A percentile compares a stretch with the other conserved stretches of the same genome.
phyloP scores from a whole-genome alignment of 768 basidiomycete genomes.

The Pleurotus eryngii region DNA sequence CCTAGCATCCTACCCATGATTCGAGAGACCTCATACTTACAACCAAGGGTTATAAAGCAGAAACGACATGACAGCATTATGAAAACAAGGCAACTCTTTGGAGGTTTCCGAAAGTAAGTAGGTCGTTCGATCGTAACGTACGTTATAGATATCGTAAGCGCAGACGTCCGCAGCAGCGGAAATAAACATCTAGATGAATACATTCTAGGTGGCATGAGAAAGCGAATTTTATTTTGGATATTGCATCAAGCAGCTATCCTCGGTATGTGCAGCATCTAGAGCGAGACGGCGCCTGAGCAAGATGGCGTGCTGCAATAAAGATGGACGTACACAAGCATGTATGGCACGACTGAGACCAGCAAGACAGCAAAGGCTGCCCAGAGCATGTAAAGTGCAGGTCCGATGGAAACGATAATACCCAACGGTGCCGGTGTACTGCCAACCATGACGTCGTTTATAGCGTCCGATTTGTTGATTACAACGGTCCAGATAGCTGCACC shows the following conservation, averaged over 20 bases:
- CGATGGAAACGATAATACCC: conserved; percentile 63
- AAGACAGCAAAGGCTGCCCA: conserved; percentile 78
- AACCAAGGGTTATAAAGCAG: no score
- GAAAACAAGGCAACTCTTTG: no score
- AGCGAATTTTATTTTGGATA: neutral
- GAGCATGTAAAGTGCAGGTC: conserved; percentile 58
- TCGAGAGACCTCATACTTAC: no score
- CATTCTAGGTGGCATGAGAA: neutral
- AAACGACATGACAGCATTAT: no score
- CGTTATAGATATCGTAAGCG: conserved; percentile 5
- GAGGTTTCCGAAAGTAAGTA: no score
- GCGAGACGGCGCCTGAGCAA: neutral
- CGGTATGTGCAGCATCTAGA: conserved; percentile 77
- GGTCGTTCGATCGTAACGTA: neutral
- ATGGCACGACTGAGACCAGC: conserved; percentile 64
- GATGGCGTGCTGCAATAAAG: neutral
- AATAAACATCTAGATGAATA: conserved; percentile 7
- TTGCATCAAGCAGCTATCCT: conserved; percentile 38
- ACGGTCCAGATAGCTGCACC: conserved; percentile 78
- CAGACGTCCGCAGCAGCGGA: neutral
- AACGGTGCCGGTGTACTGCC: conserved; percentile 37
- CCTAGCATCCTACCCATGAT: no score
- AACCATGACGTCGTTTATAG: conserved; percentile 52
- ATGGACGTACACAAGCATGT: conserved; percentile 65
- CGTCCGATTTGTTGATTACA: conserved; percentile 59